Base-by-base conservation (phyloP, 768 basidiomycete genomes). In the Serendipita indica region DNA sequence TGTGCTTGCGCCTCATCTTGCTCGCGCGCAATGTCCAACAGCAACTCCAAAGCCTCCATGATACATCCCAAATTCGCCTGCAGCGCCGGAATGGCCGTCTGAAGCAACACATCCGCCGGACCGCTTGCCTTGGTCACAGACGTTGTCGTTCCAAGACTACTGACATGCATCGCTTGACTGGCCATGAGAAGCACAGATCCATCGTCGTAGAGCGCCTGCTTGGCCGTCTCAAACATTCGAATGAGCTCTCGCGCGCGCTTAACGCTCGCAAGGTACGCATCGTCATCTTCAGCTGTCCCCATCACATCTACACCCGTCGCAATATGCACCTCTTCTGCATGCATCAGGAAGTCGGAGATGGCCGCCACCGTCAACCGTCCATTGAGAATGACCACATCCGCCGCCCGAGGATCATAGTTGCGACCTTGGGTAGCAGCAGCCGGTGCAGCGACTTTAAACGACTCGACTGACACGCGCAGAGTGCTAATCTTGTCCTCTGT, bases 261-360 rank as follows among this genome's bases (percentile, higher is more conserved):
- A 2, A 91, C 83, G 18, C 81, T 80, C 62, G 80, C 76, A 13
- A 73, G 66, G 66, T 88, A 89, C 33, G 73, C 66, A 18, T 77
- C 72, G 63, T 79, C 78, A 22, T 73, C 66, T 4, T 62, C 59
- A 3, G 57, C 58, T 16, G 49, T 45, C 14, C 84, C 85, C 63
- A 90, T 86, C 60, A 92, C 79, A 66, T 92, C 91, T 61, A 93
- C 81, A 67, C 83, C 80, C 30, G 81, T 79, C 18, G 88, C 88
- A 57, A 93, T 69, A 67, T 91, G 83, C 61, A 91, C 76, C 62
- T 88, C 81, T 22, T 79, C 77, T 34, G 83, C 74, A 52, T 78
- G 75, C 10, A 71, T 67, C 28, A 90, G 70, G 60, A 87, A 79
- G 2, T 74, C 67, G 1, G 81, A 77, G 32, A 89, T 69, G 57